These are phyloP conservation scores for Candida takata DNA, from an alignment of 805 yeast species.

Conservation along the genomic window DNA sequence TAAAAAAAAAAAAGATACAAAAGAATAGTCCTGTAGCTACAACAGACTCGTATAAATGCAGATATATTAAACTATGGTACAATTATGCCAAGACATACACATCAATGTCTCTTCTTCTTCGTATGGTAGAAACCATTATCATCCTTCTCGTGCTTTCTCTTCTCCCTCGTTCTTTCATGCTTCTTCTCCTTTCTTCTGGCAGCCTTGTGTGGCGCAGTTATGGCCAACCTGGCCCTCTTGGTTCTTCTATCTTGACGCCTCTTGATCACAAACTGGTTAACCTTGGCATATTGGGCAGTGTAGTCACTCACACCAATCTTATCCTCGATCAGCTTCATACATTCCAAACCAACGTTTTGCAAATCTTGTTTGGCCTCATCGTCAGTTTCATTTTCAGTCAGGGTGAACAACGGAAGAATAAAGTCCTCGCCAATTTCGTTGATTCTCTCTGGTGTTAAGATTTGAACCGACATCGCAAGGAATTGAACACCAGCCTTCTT, in stretches of 20 bases:
- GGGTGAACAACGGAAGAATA: slow-evolving; percentile 46
- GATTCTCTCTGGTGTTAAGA: slow-evolving; percentile 38
- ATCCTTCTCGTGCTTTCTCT: slow-evolving; percentile 67
- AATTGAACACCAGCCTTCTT: slow-evolving; percentile 67
- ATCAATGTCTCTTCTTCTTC: slow-evolving; percentile 36
- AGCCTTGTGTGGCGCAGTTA: slow-evolving; percentile 74
- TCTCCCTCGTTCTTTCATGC: slow-evolving; percentile 69
- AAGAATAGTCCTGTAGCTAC: no score
- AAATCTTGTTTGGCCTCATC: slow-evolving; percentile 45
- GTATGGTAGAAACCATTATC: slow-evolving; percentile 69
- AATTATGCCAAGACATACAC: neutral
- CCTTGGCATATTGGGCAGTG: slow-evolving; percentile 51
- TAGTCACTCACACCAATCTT: slow-evolving; percentile 70
- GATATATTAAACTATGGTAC: neutral
- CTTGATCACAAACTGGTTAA: slow-evolving; percentile 49
- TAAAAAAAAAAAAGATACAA: no score
- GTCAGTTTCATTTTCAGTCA: slow-evolving; percentile 38
- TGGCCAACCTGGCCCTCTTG: slow-evolving; percentile 66
- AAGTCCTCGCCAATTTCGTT: slow-evolving; percentile 38
- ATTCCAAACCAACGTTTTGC: slow-evolving; percentile 48
- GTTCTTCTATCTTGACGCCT: slow-evolving; percentile 73
- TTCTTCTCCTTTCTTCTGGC: slow-evolving; percentile 72
- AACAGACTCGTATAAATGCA: no score
- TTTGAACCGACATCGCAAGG: slow-evolving; percentile 54
- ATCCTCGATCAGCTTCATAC: slow-evolving; percentile 57